Evolutionary conservation across 2,329 filamentous ascomycete species (phyloP).

Genomic region (Orbilia blumenaviensis): DNA sequence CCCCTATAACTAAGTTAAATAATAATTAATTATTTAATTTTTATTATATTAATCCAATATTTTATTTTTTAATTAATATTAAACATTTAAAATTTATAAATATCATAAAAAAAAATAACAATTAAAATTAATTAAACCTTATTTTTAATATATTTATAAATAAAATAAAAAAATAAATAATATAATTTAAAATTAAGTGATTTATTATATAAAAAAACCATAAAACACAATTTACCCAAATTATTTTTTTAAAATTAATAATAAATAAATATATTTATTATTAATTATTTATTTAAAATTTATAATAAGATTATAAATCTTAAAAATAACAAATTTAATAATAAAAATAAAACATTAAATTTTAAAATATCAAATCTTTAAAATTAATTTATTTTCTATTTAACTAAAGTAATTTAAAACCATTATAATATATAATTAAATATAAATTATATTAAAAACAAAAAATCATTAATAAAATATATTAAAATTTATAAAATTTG

Average conservation of each 20-base stretch:
- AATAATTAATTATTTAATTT: slow-evolving; percentile 16
- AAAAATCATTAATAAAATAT: slow-evolving; percentile 6
- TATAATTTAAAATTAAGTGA: neutral
- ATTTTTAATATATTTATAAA: neutral
- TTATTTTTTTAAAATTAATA: neutral
- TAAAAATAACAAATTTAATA: neutral
- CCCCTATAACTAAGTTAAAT: neutral
- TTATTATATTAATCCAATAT: neutral
- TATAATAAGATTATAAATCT: neutral
- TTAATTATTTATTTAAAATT: neutral
- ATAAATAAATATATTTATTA: neutral
- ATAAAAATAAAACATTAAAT: neutral
- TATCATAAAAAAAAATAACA: neutral
- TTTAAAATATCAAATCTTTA: neutral
- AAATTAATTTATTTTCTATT: neutral
- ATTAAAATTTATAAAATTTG: neutral
- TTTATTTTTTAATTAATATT: neutral
- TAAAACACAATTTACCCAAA: neutral
- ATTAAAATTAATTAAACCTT: neutral
- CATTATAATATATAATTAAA: neutral
- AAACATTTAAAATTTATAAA: neutral
- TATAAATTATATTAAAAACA: slow-evolving; percentile 1
- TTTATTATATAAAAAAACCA: neutral
- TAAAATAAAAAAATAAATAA: neutral
- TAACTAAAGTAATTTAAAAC: neutral